phyloP scores from a whole-genome alignment of 139 green algal genomes.

The Chlamydomonas applanata region DNA sequence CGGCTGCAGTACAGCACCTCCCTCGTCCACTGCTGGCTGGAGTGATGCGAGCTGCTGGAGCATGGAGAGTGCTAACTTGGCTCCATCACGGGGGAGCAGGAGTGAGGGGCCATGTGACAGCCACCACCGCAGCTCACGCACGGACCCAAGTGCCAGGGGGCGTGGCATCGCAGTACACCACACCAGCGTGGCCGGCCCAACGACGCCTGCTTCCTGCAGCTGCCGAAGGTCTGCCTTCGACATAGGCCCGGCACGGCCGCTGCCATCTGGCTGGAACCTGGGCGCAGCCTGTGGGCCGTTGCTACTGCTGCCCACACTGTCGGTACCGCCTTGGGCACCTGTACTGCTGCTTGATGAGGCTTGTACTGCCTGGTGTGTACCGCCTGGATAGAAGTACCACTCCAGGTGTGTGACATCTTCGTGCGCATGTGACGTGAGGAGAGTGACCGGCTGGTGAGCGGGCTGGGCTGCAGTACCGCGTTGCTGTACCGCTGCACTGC shows the following conservation, averaged over 20 bases:
- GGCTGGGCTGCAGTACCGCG: too few relatives aligned
- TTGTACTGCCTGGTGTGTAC: neutral
- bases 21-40: constrained; percentile 61
- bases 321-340: too few relatives aligned
- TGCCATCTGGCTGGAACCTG: neutral
- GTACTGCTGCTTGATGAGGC: too few relatives aligned
- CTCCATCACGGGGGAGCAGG: constrained; percentile 25
- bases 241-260: constrained; percentile 54
- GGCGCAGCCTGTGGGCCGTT: neutral
- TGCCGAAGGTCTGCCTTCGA: constrained; percentile 70
- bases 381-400: too few relatives aligned
- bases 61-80: constrained; percentile 35
- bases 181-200: constrained; percentile 15
- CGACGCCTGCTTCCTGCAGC: constrained; percentile 41
- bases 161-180: constrained; percentile 12
- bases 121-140: constrained; percentile 81
- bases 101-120: constrained; percentile 11
- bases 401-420: too few relatives aligned
- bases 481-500: neutral
- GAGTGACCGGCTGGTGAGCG: too few relatives aligned
- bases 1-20: constrained; percentile 62
- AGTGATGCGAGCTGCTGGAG: constrained; percentile 65
- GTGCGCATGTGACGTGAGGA: too few relatives aligned
- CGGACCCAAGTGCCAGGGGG: constrained; percentile 28
- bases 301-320: too few relatives aligned